Percentiles rank a stretch among this genome's conserved stretches.
Conservation (phyloP, 148 eudicot genomes). For the Rhododendron henanense region DNA sequence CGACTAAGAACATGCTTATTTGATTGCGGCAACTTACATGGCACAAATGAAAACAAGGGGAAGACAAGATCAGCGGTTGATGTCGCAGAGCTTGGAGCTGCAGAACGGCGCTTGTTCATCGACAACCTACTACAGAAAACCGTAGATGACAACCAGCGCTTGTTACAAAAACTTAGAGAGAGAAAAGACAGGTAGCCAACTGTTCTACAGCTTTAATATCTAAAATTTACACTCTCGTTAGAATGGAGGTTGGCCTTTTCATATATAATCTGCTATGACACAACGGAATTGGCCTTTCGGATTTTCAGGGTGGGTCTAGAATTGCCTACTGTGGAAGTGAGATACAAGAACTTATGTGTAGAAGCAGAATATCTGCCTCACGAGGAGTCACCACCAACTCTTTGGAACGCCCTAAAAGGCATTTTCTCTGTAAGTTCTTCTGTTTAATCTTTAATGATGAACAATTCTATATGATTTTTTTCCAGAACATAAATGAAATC, state of each 20-base stretch:
- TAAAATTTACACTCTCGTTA: background rate
- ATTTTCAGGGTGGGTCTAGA: slow-evolving; percentile 46
- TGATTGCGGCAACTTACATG: slow-evolving; percentile 2
- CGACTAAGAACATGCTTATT: slow-evolving; percentile 18
- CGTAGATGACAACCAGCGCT: slow-evolving; percentile 13
- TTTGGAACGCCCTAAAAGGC: slow-evolving; percentile 45
- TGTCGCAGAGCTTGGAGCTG: slow-evolving; percentile 18
- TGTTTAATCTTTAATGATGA: background rate
- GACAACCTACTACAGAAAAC: slow-evolving; percentile 17
- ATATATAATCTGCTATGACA: background rate
- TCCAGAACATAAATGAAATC: no score
- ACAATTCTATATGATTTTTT: background rate
- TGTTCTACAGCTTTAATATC: background rate
- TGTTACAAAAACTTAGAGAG: slow-evolving; percentile 13
- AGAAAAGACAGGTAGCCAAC: slow-evolving; percentile 16
- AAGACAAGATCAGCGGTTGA: slow-evolving; percentile 9
- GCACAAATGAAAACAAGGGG: background rate
- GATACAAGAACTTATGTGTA: slow-evolving; percentile 31
- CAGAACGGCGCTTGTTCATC: slow-evolving; percentile 16
- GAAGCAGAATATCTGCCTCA: slow-evolving; percentile 42
- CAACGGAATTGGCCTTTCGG: background rate
- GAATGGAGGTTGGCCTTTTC: background rate
- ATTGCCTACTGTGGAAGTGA: slow-evolving; percentile 54
- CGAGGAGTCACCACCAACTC: slow-evolving; percentile 68
- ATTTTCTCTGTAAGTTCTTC: slow-evolving; percentile 36